Evolutionary conservation across 805 yeast genomes (phyloP), one percentile per base, ranked within the genome.

Genomic region (Barnettozyma sucrosica): DNA sequence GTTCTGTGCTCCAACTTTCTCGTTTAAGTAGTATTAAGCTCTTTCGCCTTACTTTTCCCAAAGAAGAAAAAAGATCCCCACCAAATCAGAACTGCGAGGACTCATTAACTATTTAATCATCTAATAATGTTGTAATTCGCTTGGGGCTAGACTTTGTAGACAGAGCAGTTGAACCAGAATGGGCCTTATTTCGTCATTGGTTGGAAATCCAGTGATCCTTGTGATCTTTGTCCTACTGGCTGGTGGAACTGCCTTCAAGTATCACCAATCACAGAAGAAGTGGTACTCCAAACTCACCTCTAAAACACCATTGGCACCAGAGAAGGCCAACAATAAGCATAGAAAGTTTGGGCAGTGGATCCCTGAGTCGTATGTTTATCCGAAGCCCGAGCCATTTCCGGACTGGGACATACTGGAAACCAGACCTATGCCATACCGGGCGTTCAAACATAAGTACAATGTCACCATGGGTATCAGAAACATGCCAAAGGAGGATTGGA

Each of bases 381-480:
- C 86, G 0, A 57, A 51, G 1, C 84, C 85, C 7, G 57, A 62
- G 24, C 70, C 75, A 9, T 79, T 57, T 51, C 63, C 67, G 20
- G 59, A 43, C 10, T 57, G 62, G 62, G 50, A 50, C 38, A 26
- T 56, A 14, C 26, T 53, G 3, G 34, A 38, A 8, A 55, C 59
- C 0, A 24, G 20, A 19, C 62, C 62, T 3, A 24, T 57, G 10
- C 62, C 62, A 33, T 57, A 57, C 45, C 44, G 62, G 32, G 85
- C 88, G 0, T 83, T 82, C 66, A 80, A 74, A 58, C 83, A 79
- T 62, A 79, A 76, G 50, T 82, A 82, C 58, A 74, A 67, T 54
- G 73, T 82, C 43, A 82, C 83, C 21, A 82, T 82, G 89, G 89
- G 88, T 7, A 81, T 81, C 38, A 66, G 88, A 52, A 67, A 67